Base-by-base conservation (phyloP, 139 green algal genomes). In the Edaphochlamys debaryana region DNA sequence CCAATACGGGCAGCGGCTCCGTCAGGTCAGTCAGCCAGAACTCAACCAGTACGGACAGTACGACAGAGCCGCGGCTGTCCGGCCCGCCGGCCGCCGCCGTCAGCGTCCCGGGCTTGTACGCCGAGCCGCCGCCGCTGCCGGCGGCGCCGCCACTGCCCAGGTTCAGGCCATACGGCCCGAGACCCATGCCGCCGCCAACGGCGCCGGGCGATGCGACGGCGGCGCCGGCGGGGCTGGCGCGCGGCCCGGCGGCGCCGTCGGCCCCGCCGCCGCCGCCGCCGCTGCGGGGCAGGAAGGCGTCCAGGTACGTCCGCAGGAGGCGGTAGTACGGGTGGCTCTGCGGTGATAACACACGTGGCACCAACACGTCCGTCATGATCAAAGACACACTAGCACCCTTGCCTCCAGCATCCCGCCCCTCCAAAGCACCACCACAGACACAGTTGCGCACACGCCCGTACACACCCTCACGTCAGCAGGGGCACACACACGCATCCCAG, bases 1-100 rank as follows among this genome's bases (percentile, higher is more conserved):
- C 82, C 38, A 62, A 29, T 15, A 60, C 45, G 30, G 92, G 90
- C 62, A 96, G 67, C 11, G 92, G 92, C 68, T 95, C 89, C 30
- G 93, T 88, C 4, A 87, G 71, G 54, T 96, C 94, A 29, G 91
- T 95, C 56, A 96, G 79, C 94, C 93, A 97, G 56, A 95, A 96
- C 89, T 97, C 94, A 1, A 95, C 34, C 42, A 97, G 85, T 52
- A 94, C 84, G 54, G 82, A 91, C 58, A 94, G 85, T 60, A 95
- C 67, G 29, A 93, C 38, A 23, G 91, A 76, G 9, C 90, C 85
- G 11, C 78, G 54, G 27, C 77, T 71, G 64, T 79, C 70, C 22
- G 58, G 36, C 30, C 75, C 75, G 15, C 58, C 75, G 0, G 75
- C 75, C 23, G 75, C 75, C 40, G 75, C 75, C 60, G 75, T 72